Evolutionary conservation across 192 early-diverging fungal genomes (phyloP), one percentile per base, ranked within the genome.

Genomic region (Backusella morwellensis): DNA sequence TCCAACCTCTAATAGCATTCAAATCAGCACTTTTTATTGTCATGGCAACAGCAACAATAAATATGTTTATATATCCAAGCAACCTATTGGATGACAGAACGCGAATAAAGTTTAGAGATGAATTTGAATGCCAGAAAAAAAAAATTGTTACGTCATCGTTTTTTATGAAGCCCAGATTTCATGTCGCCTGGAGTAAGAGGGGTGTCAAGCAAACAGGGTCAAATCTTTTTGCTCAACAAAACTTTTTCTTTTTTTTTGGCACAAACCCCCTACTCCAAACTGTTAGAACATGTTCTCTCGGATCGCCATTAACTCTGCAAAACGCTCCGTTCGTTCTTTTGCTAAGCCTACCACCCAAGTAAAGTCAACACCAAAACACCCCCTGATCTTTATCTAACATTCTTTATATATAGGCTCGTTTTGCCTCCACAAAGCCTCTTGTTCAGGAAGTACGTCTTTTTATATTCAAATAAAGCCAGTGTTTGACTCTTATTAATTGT

Each of bases 371-470:
- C 8, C 38, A 40, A 9, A 11, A 40, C 29, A 29, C 69, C 15
- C 15, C 35, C 41, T 74, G 35, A 38, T 41, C 42, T 19, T 47
- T 63, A 70, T 26, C 47, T 59, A n/a, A 6, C 56, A 47, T 44
- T 35, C 34, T 21, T 56, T n/a, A 9, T 68, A 73, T 38, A 66
- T 23, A 83, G 80, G 79, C 78, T 75, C 76, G 80, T 34, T 82
- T 78, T 52, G 78, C 74, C 34, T 84, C 83, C 14, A 84, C 80
- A 47, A 81, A 84, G 41, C 78, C 80, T 68, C 34, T 41, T 68
- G 75, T 66, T 52, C 63, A 74, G 69, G 74, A 63, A 38, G 82
- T 84, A 81, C 19, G 82, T 32, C 32, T 32, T 76, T 68, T 68
- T 7, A 1, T 59, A 19, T 72, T 70, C 35, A 70, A 19, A 67